Evolutionary conservation across 148 eudicot genomes (phyloP).

Genomic region (Hydrangea macrophylla): DNA sequence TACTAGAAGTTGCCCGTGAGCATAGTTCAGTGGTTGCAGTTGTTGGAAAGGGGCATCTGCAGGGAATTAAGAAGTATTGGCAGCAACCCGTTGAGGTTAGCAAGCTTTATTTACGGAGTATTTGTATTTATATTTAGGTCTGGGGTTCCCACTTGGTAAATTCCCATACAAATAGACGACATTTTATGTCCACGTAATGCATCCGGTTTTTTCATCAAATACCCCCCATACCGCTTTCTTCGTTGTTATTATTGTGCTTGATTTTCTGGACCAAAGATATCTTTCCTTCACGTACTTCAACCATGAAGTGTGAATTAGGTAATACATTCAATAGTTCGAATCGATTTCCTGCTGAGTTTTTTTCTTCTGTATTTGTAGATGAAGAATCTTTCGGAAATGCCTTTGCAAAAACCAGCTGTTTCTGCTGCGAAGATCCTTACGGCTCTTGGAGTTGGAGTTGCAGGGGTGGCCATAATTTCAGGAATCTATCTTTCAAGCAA

Average conservation of each 20-base stretch:
- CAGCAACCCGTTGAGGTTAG: slow-evolving; percentile 82
- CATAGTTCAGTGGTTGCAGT: slow-evolving; percentile 94
- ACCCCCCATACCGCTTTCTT: background rate
- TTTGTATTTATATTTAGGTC: background rate
- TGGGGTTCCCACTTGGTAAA: background rate
- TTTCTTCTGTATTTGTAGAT: slow-evolving; percentile 39
- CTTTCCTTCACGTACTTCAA: background rate
- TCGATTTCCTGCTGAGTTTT: background rate
- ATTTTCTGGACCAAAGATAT: background rate
- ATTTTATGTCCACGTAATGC: background rate
- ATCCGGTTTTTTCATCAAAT: background rate
- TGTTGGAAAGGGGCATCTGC: slow-evolving; percentile 94
- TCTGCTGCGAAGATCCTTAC: slow-evolving; percentile 48
- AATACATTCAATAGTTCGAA: background rate
- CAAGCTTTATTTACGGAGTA: background rate
- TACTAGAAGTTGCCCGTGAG: slow-evolving; percentile 66
- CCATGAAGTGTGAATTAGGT: background rate
- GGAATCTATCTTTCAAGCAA: slow-evolving; percentile 68
- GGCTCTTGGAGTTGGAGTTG: slow-evolving; percentile 67
- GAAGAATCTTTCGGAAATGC: slow-evolving; percentile 45
- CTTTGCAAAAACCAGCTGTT: slow-evolving; percentile 32
- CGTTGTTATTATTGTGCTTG: background rate
- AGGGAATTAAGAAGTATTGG: slow-evolving; percentile 85
- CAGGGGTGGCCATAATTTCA: slow-evolving; percentile 72
- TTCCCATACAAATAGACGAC: background rate